Evolutionary conservation across 1,284 basidiomycete species (phyloP).

Genomic region (Termitomyces sp.): DNA sequence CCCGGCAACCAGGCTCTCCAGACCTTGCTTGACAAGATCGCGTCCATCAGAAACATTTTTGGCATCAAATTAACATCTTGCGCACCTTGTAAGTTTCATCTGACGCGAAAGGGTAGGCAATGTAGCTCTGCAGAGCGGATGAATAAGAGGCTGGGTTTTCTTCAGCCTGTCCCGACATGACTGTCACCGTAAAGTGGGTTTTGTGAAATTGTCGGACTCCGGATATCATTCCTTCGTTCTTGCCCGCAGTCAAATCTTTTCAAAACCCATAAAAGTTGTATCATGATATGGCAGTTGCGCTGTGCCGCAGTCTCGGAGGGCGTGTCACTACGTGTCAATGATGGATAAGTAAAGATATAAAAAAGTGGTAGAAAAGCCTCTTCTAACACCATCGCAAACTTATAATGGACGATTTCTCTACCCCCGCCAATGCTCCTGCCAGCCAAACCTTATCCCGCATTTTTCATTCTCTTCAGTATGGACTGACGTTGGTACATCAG

Average conservation of each 20-base stretch:
- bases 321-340: neutral
- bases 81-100: slow-evolving; percentile 58
- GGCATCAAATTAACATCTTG: neutral
- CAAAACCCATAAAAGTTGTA: too few species aligned
- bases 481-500: neutral
- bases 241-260: too few species aligned
- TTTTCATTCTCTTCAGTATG: neutral
- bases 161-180: slow-evolving; percentile 1
- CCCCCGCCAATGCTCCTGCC: neutral
- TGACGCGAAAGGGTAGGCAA: slow-evolving; percentile 44
- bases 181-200: neutral
- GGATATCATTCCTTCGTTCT: neutral
- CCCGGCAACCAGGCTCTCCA: slow-evolving; percentile 47
- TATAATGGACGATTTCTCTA: neutral
- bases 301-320: neutral
- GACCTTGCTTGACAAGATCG: slow-evolving; percentile 49
- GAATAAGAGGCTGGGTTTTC: neutral
- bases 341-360: neutral
- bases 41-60: slow-evolving; percentile 3
- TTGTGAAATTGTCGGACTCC: neutral
- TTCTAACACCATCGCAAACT: too few species aligned
- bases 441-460: neutral
- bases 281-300: too few species aligned
- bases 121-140: slow-evolving; percentile 30
- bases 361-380: neutral